These are phyloP conservation scores for Lignosus rhinocerotis DNA, from an alignment of 1,284 basidiomycete species.

Conservation along the genomic window DNA sequence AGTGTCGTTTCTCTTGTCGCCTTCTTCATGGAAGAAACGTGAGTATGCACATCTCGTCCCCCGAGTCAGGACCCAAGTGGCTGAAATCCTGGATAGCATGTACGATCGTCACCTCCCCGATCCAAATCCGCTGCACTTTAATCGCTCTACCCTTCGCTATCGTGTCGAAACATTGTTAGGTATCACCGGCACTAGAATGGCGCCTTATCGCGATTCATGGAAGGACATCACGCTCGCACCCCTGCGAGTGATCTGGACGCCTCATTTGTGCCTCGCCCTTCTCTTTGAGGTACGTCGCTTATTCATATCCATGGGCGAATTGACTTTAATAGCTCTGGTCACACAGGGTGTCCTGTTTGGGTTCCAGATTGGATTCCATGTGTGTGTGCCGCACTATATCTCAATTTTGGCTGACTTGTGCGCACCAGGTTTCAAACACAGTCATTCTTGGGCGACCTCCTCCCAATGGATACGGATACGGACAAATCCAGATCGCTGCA, in stretches of 20 bases:
- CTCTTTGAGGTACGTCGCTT: conserved; percentile 50
- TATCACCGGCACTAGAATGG: conserved; percentile 60
- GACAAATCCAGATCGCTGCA: conserved; percentile 50
- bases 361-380: conserved; percentile 72
- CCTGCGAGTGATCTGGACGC: conserved; percentile 60
- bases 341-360: conserved; percentile 59
- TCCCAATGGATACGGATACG: conserved; percentile 60
- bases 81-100: conserved; percentile 41
- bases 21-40: conserved; percentile 68
- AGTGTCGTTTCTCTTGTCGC: conserved; percentile 57
- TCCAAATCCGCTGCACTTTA: conserved; percentile 33
- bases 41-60: conserved; percentile 20
- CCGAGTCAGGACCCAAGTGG: background rate
- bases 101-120: conserved; percentile 64
- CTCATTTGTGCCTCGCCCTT: conserved; percentile 56
- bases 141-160: conserved; percentile 47
- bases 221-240: conserved; percentile 42
- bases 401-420: no score
- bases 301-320: background rate
- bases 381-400: conserved; percentile 35
- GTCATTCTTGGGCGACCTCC: conserved; percentile 62
- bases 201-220: conserved; percentile 60
- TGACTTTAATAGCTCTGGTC: background rate
- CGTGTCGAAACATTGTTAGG: conserved; percentile 66
- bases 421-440: conserved; percentile 59